A percentile compares a stretch with the other conserved stretches of the same genome.
Evolutionary conservation across 306 rosid species (phyloP).

Genomic region (Hippophae tibetana): DNA sequence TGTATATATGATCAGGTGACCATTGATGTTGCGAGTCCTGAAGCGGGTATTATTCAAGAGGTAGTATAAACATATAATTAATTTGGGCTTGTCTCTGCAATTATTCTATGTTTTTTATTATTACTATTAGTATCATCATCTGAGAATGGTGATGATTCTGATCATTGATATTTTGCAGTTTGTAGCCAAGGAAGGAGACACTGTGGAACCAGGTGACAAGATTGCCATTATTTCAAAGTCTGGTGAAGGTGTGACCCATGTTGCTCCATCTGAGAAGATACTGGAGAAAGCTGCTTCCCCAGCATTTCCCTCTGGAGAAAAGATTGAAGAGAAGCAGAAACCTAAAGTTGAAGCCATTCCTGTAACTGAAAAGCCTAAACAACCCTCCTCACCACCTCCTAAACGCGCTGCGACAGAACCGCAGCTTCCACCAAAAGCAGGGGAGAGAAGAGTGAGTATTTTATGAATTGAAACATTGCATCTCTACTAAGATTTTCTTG

Average conservation of each 20-base stretch:
- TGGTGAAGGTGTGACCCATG: slow-evolving; percentile 62
- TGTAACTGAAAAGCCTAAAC: slow-evolving; percentile 35
- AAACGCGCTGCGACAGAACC: slow-evolving; percentile 58
- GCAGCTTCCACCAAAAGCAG: slow-evolving; percentile 73
- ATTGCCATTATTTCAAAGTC: slow-evolving; percentile 78
- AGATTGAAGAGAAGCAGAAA: slow-evolving; percentile 35
- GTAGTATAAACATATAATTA: slow-evolving; percentile 21
- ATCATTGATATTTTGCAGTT: slow-evolving; percentile 33
- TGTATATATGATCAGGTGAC: slow-evolving; percentile 49
- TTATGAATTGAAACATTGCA: neutral
- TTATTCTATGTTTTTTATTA: neutral
- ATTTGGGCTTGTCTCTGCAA: neutral
- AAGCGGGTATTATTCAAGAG: slow-evolving; percentile 64
- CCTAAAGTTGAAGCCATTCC: slow-evolving; percentile 41
- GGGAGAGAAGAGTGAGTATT: slow-evolving; percentile 66
- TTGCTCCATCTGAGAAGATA: slow-evolving; percentile 53
- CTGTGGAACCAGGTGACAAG: slow-evolving; percentile 77
- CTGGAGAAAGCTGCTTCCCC: slow-evolving; percentile 37
- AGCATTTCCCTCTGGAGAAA: slow-evolving; percentile 31
- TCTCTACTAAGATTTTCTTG: neutral
- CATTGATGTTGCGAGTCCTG: slow-evolving; percentile 76
- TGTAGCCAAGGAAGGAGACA: slow-evolving; percentile 77
- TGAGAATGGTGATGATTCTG: neutral
- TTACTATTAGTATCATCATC: neutral
- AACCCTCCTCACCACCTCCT: slow-evolving; percentile 32